Conservation (phyloP, 1,284 basidiomycete genomes). For the Malassezia japonica region DNA sequence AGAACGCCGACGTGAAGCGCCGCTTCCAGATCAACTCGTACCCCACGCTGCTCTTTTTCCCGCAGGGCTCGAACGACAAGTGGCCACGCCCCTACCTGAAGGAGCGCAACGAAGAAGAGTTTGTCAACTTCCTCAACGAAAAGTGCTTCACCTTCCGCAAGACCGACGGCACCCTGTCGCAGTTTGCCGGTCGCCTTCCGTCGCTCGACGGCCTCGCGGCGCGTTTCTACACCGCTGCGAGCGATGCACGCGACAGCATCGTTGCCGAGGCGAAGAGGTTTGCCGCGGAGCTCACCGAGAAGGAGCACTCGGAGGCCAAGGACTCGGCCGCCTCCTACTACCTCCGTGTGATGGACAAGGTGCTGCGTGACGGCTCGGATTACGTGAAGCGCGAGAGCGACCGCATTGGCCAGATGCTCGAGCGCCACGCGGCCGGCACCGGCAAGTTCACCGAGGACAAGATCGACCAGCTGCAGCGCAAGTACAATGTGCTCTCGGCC, state of each 20-base stretch:
- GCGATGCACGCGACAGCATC: slow-evolving; percentile 54
- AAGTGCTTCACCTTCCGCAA: slow-evolving; percentile 76
- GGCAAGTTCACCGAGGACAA: slow-evolving; percentile 60
- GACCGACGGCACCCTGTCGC: slow-evolving; percentile 68
- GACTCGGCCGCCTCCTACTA: slow-evolving; percentile 65
- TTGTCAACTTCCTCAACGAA: slow-evolving; percentile 63
- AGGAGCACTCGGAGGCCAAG: slow-evolving; percentile 19
- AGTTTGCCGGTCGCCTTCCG: slow-evolving; percentile 69
- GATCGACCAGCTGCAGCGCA: slow-evolving; percentile 85
- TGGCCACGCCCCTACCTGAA: slow-evolving; percentile 62
- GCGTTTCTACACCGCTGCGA: slow-evolving; percentile 61
- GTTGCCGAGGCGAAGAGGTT: slow-evolving; percentile 55
- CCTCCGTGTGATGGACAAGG: slow-evolving; percentile 75
- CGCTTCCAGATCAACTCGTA: slow-evolving; percentile 63
- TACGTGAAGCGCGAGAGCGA: slow-evolving; percentile 79
- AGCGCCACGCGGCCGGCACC: slow-evolving; percentile 55
- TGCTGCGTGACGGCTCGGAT: slow-evolving; percentile 58
- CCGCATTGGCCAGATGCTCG: slow-evolving; percentile 59
- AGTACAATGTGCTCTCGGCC: slow-evolving; percentile 71
- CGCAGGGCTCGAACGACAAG: slow-evolving; percentile 56
- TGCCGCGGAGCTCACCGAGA: slow-evolving; percentile 36
- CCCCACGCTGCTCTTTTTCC: slow-evolving; percentile 85
- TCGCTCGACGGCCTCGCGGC: slow-evolving; percentile 69
- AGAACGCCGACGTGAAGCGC: slow-evolving; percentile 65
- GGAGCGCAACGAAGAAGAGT: slow-evolving; percentile 60